Base-by-base conservation (phyloP, 148 eudicot genomes). In the Dianthus caryophyllus region DNA sequence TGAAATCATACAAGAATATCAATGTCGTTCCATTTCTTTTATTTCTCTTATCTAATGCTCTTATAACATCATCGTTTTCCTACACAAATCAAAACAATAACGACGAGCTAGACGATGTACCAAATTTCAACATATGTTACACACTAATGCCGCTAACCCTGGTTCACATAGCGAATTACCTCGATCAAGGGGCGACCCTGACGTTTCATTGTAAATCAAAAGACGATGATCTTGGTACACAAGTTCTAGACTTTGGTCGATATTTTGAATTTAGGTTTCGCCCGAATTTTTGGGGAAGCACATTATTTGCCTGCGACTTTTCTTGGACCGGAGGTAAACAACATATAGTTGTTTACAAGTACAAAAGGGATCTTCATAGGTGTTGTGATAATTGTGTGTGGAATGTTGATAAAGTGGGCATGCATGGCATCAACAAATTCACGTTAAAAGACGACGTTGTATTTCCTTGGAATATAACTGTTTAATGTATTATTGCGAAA, bases 201-300 rank as follows among this genome's bases (percentile, higher is more conserved):
- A 62, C 66, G 2, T 25, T 62, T 38, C 66, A 62, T 39, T 62
- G 66, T 29, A 30, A 49, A 66, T 66, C 69, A 0, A 66, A 50
- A n/a, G 69, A 66, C 17, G 47, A 66, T 21, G 69, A 66, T 31
- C 59, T 66, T 31, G 69, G 69, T 21, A 12, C 17, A 6, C 59
- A 55, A 0, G 52, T 68, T 21, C 29, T 68, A 17, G 50, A 22
- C 10, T 21, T 20, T 22, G 62, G 62, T 38, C 10, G 0, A 1
- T 39, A 54, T 17, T 55, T 36, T 41, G 51, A 68, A 9, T 68
- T 55, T 18, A 17, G 9, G 17, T 56, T 68, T 41, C 38, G 64
- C 7, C 46, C 33, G 1, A 68, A 39, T 41, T 0, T 56, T 13
- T 41, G 21, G 71, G 48, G 30, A 38, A 15, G 21, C 11, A 56